Evolutionary conservation across 257 asterid genomes (phyloP).

Genomic region (Petunia axillaris): DNA sequence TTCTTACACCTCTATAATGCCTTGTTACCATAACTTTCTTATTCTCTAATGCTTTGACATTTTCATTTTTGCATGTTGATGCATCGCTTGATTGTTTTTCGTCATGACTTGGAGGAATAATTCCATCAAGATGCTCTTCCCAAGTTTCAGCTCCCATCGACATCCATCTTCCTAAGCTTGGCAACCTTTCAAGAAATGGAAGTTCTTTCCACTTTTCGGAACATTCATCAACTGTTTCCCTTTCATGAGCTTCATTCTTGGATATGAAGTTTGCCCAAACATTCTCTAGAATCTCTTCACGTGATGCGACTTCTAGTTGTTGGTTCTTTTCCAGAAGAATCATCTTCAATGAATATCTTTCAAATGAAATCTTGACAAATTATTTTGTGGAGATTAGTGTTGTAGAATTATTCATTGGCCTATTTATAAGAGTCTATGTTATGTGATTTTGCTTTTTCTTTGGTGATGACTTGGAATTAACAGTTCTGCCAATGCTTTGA

Average conservation of each 20-base stretch:
- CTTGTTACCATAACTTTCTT: slow-evolving; percentile 26
- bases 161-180: slow-evolving; percentile 71
- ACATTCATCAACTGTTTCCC: neutral
- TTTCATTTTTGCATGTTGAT: slow-evolving; percentile 16
- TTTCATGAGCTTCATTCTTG: slow-evolving; percentile 1
- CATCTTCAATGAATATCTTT: slow-evolving; percentile 13
- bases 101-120: slow-evolving; percentile 20
- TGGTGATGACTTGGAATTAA: neutral
- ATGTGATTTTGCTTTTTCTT: neutral
- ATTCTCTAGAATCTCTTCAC: slow-evolving; percentile 25
- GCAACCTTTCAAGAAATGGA: slow-evolving; percentile 59
- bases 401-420: neutral
- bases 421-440: neutral
- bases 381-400: neutral
- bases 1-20: slow-evolving; percentile 72
- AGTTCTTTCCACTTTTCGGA: slow-evolving; percentile 39
- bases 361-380: neutral
- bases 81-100: neutral
- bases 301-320: slow-evolving; percentile 13
- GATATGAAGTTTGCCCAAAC: slow-evolving; percentile 31
- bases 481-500: slow-evolving; percentile 18
- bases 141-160: slow-evolving; percentile 77
- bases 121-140: slow-evolving; percentile 59
- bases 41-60: no score
- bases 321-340: slow-evolving; percentile 5